Evolutionary conservation across 306 rosid genomes (phyloP).

Genomic region (Calophaca sinica): DNA sequence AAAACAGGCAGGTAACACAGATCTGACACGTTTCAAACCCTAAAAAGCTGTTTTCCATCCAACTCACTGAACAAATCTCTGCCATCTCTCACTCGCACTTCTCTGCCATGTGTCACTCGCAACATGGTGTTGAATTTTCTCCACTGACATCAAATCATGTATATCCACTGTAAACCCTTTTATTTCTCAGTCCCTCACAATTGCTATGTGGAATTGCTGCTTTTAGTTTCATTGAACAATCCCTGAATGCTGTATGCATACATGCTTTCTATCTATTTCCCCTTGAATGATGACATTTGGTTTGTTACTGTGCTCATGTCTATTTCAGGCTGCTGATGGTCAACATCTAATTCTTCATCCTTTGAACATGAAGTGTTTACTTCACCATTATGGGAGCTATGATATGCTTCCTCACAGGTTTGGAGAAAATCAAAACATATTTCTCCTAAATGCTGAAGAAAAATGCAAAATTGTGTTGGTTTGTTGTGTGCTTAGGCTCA

Average conservation of each 20-base stretch:
- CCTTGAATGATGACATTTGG: conserved; percentile 25
- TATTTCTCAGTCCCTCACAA: background rate
- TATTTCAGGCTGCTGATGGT: conserved; percentile 91
- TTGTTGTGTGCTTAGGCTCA: conserved; percentile 25
- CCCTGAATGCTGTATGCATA: conserved; percentile 3
- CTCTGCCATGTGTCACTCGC: conserved; percentile 1
- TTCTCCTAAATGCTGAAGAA: conserved; percentile 25
- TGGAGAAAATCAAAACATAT: conserved; percentile 33
- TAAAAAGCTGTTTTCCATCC: too few relatives aligned
- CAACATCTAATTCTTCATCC: conserved; percentile 97
- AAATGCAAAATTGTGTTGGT: background rate
- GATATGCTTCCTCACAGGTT: conserved; percentile 89
- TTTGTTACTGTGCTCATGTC: conserved; percentile 48
- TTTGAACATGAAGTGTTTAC: conserved; percentile 85
- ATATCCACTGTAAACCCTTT: background rate
- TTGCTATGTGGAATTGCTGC: conserved; percentile 37
- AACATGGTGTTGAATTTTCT: background rate
- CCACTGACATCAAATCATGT: conserved; percentile 8
- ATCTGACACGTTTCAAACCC: too few relatives aligned
- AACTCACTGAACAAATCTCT: too few relatives aligned
- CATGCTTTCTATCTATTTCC: background rate
- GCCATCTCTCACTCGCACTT: too few relatives aligned
- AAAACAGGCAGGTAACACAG: too few relatives aligned
- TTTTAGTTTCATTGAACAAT: conserved; percentile 38
- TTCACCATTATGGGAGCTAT: conserved; percentile 80